Evolutionary conservation across 768 basidiomycete genomes (phyloP).

Genomic region (Pisolithus microcarpus): DNA sequence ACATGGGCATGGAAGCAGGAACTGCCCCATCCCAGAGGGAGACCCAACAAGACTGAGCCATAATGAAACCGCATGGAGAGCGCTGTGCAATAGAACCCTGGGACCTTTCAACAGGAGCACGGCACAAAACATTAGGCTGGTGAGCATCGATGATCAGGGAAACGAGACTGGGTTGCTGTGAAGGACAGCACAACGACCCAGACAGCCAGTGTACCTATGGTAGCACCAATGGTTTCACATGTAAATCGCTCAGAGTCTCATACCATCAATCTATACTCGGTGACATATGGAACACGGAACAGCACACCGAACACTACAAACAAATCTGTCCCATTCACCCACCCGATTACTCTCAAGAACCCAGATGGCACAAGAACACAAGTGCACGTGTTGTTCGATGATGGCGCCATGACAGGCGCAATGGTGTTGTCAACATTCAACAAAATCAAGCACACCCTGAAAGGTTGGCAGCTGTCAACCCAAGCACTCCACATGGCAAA

Average conservation of each 20-base stretch:
- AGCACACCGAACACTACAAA: neutral
- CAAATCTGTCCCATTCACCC: neutral
- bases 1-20: neutral
- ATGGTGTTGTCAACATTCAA: neutral
- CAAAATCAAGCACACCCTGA: neutral
- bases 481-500: conserved; percentile 27
- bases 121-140: neutral
- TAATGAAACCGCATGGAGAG: neutral
- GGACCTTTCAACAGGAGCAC: neutral
- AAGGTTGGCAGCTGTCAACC: neutral
- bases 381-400: neutral
- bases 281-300: neutral
- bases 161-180: neutral
- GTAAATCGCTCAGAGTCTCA: neutral
- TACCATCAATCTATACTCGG: neutral
- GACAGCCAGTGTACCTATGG: neutral
- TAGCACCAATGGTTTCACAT: neutral
- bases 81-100: neutral
- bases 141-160: neutral
- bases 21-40: neutral
- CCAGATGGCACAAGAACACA: neutral
- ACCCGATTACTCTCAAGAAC: neutral
- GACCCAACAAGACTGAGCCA: neutral
- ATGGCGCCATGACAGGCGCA: neutral
- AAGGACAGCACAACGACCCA: neutral